Evolutionary conservation across 257 asterid species (phyloP).

Genomic region (Solanum dulcamara): DNA sequence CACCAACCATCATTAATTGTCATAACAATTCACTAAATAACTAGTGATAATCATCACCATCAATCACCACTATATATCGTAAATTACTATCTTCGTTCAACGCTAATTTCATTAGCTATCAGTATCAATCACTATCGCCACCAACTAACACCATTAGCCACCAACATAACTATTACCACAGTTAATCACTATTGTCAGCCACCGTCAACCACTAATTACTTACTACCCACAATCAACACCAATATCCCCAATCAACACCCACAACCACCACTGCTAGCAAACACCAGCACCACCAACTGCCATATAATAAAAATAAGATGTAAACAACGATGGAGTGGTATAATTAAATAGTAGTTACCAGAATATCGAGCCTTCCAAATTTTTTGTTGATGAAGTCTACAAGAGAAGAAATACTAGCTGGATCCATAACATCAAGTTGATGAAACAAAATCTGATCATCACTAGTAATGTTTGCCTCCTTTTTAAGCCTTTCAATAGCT

Average conservation of each 20-base stretch:
- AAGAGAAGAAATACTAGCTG: conserved; percentile 16
- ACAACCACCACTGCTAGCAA: neutral
- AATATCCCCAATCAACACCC: neutral
- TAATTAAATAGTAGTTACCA: conserved; percentile 11
- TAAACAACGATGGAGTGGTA: too few species aligned
- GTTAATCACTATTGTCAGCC: neutral
- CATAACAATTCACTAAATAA: too few species aligned
- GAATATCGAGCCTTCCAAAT: conserved; percentile 38
- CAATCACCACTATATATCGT: too few species aligned
- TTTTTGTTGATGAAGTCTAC: conserved; percentile 18
- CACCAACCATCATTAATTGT: too few species aligned
- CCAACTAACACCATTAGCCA: too few species aligned
- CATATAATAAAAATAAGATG: too few species aligned
- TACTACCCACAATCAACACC: neutral
- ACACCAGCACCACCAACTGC: neutral
- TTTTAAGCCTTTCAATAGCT: conserved; percentile 29
- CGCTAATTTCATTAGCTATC: neutral
- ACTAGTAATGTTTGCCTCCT: neutral
- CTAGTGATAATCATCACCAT: too few species aligned
- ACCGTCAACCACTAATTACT: neutral
- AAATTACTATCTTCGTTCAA: too few species aligned
- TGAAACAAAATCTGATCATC: conserved; percentile 11
- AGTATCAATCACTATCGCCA: neutral
- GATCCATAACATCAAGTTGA: conserved; percentile 33
- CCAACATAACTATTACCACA: too few species aligned